Base-by-base conservation (phyloP, 305 asterid genomes). In the Ilex paraguariensis region DNA sequence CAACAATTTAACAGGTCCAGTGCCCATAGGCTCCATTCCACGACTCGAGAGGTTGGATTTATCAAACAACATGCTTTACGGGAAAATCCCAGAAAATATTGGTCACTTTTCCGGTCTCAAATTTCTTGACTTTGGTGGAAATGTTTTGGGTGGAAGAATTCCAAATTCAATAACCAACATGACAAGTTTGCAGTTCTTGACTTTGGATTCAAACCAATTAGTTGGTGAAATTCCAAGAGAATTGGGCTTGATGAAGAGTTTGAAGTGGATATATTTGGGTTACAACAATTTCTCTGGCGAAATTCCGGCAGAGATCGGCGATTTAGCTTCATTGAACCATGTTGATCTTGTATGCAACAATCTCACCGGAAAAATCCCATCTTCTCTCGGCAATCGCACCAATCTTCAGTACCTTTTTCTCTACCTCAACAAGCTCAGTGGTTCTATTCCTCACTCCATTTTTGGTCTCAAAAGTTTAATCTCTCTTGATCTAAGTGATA, bases 401-500 rank as follows among this genome's bases (percentile, higher is more conserved):
- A 78, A 80, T 72, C 94, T 91, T 36, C 61, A 80, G 33, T 57
- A 71, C 77, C 87, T 91, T 59, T 91, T 75, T 30, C 84, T 91
- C 49, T 91, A 88, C 68, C 75, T 83, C 72, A 91, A 91, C 59
- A 83, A 83, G 30, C 87, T 91, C 65, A 79, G 70, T 10, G 98
- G 96, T 9, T 55, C 62, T 1, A 83, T 91, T 62, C 96, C 98
- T 5, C 51, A 44, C 14, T 49, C 86, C 17, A 39, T 88, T 70
- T 88, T 83, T 63, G 54, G 66, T 14, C 82, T 88, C 69, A 64
- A 48, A 58, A 84, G 77, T 52, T 67, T 91, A 13, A 61, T 74
- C 13, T 84, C 98, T 7, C 94, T 91, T 56, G 98, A 91, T 75
- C 70, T 91, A 45, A 91, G 98, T 70, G 91, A 81, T 58, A 91